Evolutionary conservation across 1,139 yeast species (phyloP).

Genomic region (Kodamaea sp.): DNA sequence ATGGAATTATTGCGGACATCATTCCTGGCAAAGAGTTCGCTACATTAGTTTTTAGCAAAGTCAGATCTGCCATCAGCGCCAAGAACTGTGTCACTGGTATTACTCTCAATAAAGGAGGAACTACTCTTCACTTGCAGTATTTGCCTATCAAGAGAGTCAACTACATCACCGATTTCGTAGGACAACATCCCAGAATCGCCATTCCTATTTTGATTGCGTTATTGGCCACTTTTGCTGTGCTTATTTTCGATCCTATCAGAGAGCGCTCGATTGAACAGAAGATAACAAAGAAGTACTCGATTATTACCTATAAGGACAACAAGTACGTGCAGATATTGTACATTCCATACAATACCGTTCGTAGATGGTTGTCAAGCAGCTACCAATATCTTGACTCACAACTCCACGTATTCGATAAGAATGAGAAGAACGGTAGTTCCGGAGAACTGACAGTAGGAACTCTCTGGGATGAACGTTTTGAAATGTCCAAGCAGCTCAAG

Average conservation of each 20-base stretch:
- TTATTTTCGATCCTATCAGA: slow-evolving; percentile 90
- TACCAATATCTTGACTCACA: slow-evolving; percentile 25
- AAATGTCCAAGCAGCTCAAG: slow-evolving; percentile 65
- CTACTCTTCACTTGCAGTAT: slow-evolving; percentile 74
- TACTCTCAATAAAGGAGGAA: slow-evolving; percentile 49
- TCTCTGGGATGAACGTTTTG: slow-evolving; percentile 72
- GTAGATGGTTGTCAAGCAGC: slow-evolving; percentile 29
- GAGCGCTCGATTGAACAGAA: slow-evolving; percentile 76
- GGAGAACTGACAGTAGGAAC: slow-evolving; percentile 26
- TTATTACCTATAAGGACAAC: slow-evolving; percentile 34
- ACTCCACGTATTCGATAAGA: slow-evolving; percentile 4
- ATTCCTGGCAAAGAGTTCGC: slow-evolving; percentile 56
- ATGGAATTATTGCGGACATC: slow-evolving; percentile 81
- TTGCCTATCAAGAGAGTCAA: slow-evolving; percentile 56
- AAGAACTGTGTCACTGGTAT: slow-evolving; percentile 89
- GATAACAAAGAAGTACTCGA: slow-evolving; percentile 53
- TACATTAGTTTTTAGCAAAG: slow-evolving; percentile 52
- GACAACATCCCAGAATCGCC: slow-evolving; percentile 81
- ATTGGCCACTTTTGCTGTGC: slow-evolving; percentile 74
- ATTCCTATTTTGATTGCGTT: slow-evolving; percentile 54
- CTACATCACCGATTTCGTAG: slow-evolving; percentile 53
- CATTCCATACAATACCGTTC: slow-evolving; percentile 27
- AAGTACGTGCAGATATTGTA: slow-evolving; percentile 28
- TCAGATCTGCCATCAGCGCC: slow-evolving; percentile 79
- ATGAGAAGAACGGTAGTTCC: slow-evolving; percentile 16